These are phyloP conservation scores for Nicotiana knightiana DNA, from an alignment of 257 asterid species.

Conservation along the genomic window DNA sequence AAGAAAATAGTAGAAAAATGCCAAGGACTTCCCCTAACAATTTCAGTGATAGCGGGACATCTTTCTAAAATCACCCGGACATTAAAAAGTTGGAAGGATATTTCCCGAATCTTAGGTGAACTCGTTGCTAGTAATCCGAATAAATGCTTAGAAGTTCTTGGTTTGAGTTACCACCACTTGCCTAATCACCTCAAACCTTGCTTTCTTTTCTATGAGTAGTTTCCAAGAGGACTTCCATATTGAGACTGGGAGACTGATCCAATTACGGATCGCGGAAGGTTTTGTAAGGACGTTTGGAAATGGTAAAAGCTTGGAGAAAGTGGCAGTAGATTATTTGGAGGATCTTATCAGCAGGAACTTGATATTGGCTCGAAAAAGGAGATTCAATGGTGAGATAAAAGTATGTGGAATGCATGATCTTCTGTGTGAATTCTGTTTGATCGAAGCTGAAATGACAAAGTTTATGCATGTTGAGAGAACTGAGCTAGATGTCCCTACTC, in stretches of 20 bases:
- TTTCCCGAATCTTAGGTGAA: not conserved
- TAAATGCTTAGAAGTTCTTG: not conserved
- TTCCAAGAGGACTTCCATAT: not conserved
- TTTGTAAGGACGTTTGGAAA: not conserved
- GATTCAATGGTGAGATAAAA: not conserved
- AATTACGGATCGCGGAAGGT: slow-evolving; percentile 11
- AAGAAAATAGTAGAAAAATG: slow-evolving; percentile 1
- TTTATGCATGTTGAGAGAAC: not conserved
- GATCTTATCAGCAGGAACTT: slow-evolving; percentile 7
- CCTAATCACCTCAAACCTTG: slow-evolving; percentile 9
- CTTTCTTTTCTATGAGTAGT: not conserved
- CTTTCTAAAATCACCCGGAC: not conserved
- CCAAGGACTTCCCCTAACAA: slow-evolving; percentile 7
- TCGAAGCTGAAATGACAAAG: not conserved
- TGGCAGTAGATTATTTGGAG: not conserved
- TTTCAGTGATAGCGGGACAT: not conserved
- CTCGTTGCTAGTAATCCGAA: not conserved
- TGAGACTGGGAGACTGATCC: not conserved
- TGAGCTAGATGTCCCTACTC: no score
- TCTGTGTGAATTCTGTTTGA: slow-evolving; percentile 1
- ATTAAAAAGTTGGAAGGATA: not conserved
- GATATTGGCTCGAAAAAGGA: not conserved
- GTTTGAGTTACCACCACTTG: not conserved
- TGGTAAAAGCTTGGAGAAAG: not conserved
- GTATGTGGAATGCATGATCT: slow-evolving; percentile 4